phyloP scores from a whole-genome alignment of 257 asterid genomes.

The Linaria vulgaris region DNA sequence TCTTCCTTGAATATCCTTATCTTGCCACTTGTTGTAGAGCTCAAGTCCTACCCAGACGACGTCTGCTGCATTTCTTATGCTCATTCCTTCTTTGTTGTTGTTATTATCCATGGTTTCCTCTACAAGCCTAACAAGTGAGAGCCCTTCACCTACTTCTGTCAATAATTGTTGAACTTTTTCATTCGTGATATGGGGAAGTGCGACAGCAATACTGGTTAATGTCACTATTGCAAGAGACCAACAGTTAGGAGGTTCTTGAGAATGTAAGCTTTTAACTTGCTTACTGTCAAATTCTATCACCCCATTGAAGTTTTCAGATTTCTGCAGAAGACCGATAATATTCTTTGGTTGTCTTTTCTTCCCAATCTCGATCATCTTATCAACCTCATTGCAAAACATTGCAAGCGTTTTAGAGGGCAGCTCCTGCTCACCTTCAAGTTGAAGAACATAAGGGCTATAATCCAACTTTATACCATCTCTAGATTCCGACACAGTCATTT shows the following conservation, averaged over 20 bases:
- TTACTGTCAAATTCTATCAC: neutral
- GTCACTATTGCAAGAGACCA: conserved; percentile 11
- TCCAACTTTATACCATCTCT: neutral
- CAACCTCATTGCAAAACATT: conserved; percentile 10
- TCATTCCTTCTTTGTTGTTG: conserved; percentile 4
- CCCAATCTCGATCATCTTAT: conserved; percentile 1
- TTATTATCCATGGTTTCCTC: conserved; percentile 31
- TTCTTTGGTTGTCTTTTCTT: neutral
- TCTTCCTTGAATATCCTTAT: neutral
- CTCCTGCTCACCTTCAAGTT: conserved; percentile 24
- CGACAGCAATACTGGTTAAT: neutral
- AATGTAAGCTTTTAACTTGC: neutral
- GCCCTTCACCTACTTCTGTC: conserved; percentile 23
- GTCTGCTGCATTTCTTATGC: conserved; percentile 30
- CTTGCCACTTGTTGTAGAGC: conserved; percentile 29
- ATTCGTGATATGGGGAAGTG: neutral
- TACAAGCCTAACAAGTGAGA: conserved; percentile 21
- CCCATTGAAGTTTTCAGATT: neutral
- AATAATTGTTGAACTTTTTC: neutral
- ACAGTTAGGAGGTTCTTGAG: conserved; percentile 2
- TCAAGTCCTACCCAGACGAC: conserved; percentile 31
- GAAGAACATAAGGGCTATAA: conserved; percentile 16
- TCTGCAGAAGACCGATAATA: conserved; percentile 13
- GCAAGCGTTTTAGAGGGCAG: neutral
- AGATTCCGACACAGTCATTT: neutral